Evolutionary conservation across 2,329 filamentous ascomycete species (phyloP).

Genomic region (Diaporthe ampelina): DNA sequence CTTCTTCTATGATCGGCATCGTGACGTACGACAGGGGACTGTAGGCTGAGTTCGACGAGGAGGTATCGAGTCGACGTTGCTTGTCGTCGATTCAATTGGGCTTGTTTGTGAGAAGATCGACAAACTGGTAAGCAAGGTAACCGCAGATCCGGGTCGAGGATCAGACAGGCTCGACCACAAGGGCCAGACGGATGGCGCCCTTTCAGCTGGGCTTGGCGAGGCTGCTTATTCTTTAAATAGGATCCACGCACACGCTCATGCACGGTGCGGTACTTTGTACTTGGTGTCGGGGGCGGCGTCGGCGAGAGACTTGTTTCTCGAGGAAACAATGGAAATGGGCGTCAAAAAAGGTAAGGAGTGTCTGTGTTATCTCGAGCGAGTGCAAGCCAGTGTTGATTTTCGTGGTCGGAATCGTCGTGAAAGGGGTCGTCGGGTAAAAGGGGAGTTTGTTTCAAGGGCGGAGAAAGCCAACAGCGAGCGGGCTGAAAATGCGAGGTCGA

Average conservation of each 20-base stretch:
- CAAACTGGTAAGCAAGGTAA: constrained; percentile 24
- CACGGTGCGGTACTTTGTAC: constrained; percentile 12
- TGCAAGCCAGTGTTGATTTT: neutral
- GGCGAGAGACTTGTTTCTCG: neutral
- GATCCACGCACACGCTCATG: constrained; percentile 3
- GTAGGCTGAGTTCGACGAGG: neutral
- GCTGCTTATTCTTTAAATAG: constrained; percentile 41
- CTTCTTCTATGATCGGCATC: constrained; percentile 36
- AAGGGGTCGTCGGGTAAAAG: constrained; percentile 26
- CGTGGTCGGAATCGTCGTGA: constrained; percentile 25
- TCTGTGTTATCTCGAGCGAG: constrained; percentile 17
- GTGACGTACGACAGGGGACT: constrained; percentile 30
- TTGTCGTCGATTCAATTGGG: constrained; percentile 4
- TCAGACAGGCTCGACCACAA: constrained; percentile 36
- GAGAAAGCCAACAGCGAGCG: constrained; percentile 5
- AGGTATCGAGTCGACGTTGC: neutral
- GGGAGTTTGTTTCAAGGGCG: constrained; percentile 32
- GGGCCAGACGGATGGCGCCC: constrained; percentile 14
- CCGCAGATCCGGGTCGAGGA: constrained; percentile 39
- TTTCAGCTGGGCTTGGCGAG: constrained; percentile 39
- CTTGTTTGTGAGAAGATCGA: constrained; percentile 37
- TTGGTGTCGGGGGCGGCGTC: constrained; percentile 2
- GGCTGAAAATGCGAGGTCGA: constrained; percentile 17
- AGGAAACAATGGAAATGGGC: constrained; percentile 8
- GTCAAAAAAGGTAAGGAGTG: constrained; percentile 1